phyloP scores from a whole-genome alignment of 2,329 filamentous ascomycete species.

The Apiospora hydei region DNA sequence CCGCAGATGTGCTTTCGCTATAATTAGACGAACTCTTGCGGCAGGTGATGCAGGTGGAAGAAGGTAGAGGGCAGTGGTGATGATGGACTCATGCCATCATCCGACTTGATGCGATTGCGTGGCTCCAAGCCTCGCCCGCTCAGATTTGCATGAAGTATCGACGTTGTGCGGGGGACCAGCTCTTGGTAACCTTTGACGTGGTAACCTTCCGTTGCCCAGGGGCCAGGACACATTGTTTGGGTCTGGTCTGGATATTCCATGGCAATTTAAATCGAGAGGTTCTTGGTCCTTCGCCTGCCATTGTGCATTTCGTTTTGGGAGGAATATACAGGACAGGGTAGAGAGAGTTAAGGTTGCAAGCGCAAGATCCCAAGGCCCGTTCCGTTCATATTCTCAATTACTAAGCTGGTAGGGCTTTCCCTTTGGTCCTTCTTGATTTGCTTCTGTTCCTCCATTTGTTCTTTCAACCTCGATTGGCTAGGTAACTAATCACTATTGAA shows the following conservation, averaged over 20 bases:
- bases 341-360: not conserved
- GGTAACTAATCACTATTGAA: no score
- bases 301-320: not conserved
- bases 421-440: not conserved
- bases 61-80: not conserved
- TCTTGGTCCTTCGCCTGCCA: not conserved
- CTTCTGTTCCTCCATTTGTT: not conserved
- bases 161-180: not conserved
- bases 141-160: not conserved
- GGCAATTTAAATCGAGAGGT: not conserved
- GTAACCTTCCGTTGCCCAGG: not conserved
- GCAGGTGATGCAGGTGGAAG: not conserved
- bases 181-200: not conserved
- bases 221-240: not conserved
- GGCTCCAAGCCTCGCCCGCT: not conserved
- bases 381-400: not conserved
- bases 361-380: conserved; percentile 3
- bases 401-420: not conserved
- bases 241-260: no score
- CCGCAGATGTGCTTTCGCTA: not conserved
- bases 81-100: not conserved
- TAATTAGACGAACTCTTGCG: not conserved
- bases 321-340: not conserved
- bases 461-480: not conserved
- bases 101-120: not conserved